phyloP scores from a whole-genome alignment of 768 basidiomycete species.

The Boletus tylopilopsis region DNA sequence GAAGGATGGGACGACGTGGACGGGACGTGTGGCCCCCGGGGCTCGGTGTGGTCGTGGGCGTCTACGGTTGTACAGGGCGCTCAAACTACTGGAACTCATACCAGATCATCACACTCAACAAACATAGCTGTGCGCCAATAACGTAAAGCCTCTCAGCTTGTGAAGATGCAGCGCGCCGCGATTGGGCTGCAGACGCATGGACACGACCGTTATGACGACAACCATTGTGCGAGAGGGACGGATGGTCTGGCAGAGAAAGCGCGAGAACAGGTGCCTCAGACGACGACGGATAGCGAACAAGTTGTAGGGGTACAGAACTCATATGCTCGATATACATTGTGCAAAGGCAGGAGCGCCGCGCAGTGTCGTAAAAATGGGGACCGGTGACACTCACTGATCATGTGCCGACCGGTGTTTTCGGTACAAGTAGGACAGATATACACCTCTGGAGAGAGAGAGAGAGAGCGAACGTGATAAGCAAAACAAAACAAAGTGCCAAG shows the following conservation, averaged over 20 bases:
- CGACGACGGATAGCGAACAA: constrained; percentile 31
- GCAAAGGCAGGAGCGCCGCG: constrained; percentile 23
- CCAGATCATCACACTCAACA: constrained; percentile 37
- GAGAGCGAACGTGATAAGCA: constrained; percentile 17
- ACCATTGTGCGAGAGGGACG: constrained; percentile 27
- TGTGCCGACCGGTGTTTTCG: constrained; percentile 56
- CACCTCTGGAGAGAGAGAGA: constrained; percentile 41
- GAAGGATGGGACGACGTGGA: background rate
- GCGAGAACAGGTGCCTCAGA: constrained; percentile 31
- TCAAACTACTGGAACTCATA: constrained; percentile 31
- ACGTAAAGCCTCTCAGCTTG: constrained; percentile 34
- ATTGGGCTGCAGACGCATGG: constrained; percentile 24
- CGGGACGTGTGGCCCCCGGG: constrained; percentile 4
- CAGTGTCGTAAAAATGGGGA: constrained; percentile 26
- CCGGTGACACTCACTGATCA: constrained; percentile 71
- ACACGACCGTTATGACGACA: constrained; percentile 33
- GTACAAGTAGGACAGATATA: constrained; percentile 58
- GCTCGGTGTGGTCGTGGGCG: constrained; percentile 18
- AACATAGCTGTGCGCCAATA: constrained; percentile 32
- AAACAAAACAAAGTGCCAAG: background rate
- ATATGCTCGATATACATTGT: constrained; percentile 37
- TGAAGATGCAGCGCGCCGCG: constrained; percentile 25
- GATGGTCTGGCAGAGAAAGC: constrained; percentile 33
- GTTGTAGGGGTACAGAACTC: constrained; percentile 34
- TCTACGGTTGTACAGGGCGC: constrained; percentile 26